These are phyloP conservation scores for Sclerospora graminicola DNA, from an alignment of 352 stramenopile genomes.

Conservation along the genomic window DNA sequence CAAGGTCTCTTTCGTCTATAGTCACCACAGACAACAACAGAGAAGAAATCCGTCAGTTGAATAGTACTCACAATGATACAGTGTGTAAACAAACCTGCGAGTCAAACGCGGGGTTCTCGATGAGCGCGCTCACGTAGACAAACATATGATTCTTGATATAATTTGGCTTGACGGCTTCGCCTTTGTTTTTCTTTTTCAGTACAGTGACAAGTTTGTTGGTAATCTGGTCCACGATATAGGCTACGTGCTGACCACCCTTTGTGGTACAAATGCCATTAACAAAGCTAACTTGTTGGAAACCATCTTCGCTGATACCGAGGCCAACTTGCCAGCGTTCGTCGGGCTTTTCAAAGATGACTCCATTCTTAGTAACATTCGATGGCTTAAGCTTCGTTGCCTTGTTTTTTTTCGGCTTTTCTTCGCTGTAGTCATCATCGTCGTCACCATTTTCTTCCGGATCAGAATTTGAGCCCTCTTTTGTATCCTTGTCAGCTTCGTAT, in stretches of 20 bases:
- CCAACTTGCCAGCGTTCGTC: constrained; percentile 93
- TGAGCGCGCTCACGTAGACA: constrained; percentile 93
- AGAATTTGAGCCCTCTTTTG: constrained; percentile 23
- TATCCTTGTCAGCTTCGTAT: constrained; percentile 19
- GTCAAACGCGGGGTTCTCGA: constrained; percentile 97
- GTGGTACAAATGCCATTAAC: constrained; percentile 97
- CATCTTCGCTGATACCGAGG: constrained; percentile 86
- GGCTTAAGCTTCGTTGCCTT: constrained; percentile 25
- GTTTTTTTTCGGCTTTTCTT: constrained; percentile 16
- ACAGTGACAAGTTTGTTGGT: constrained; percentile 82
- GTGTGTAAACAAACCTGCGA: constrained; percentile 60
- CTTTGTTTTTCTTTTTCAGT: constrained; percentile 92
- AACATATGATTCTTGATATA: constrained; percentile 94
- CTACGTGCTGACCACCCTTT: constrained; percentile 94
- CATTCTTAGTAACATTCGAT: constrained; percentile 25
- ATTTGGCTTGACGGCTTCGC: constrained; percentile 88
- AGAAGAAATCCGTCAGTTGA: neutral
- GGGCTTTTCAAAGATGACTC: constrained; percentile 88
- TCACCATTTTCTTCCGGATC: constrained; percentile 19
- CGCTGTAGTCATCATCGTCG: constrained; percentile 20
- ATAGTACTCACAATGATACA: neutral
- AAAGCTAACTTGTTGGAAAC: constrained; percentile 95
- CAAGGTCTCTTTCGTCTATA: constrained; percentile 94
- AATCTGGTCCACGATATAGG: constrained; percentile 88
- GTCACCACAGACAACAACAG: neutral